Evolutionary conservation across 1,139 yeast genomes (phyloP).

Genomic region (Suhomyces coccinellae): DNA sequence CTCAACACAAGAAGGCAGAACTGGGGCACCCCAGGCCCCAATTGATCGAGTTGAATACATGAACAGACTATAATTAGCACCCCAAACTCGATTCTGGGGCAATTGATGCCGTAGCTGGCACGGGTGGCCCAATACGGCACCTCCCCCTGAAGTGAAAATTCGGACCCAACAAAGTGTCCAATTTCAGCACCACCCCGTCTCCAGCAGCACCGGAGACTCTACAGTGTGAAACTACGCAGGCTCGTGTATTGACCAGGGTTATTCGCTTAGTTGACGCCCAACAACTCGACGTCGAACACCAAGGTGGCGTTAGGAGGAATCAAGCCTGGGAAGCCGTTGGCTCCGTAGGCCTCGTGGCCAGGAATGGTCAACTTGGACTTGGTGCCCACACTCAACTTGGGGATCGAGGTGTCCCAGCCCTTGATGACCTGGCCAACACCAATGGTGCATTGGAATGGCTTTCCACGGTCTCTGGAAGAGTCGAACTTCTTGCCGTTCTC

Average conservation of each 20-base stretch:
- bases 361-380: constrained; percentile 90
- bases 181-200: neutral
- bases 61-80: neutral
- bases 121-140: neutral
- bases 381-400: constrained; percentile 88
- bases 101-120: neutral
- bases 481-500: constrained; percentile 95
- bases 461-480: constrained; percentile 89
- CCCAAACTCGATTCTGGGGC: neutral
- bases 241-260: neutral
- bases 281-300: constrained; percentile 87
- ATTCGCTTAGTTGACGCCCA: constrained; percentile 62
- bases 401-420: constrained; percentile 96
- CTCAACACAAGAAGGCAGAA: neutral
- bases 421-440: constrained; percentile 96
- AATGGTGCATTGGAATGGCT: constrained; percentile 88
- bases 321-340: constrained; percentile 91
- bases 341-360: constrained; percentile 90
- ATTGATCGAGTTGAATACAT: neutral
- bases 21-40: neutral
- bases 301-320: constrained; percentile 96
- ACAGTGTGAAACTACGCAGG: neutral
- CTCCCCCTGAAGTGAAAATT: neutral
- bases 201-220: neutral
- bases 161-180: neutral